These are phyloP conservation scores for Pyrus betulifolia DNA, from an alignment of 306 rosid genomes.

Conservation along the genomic window DNA sequence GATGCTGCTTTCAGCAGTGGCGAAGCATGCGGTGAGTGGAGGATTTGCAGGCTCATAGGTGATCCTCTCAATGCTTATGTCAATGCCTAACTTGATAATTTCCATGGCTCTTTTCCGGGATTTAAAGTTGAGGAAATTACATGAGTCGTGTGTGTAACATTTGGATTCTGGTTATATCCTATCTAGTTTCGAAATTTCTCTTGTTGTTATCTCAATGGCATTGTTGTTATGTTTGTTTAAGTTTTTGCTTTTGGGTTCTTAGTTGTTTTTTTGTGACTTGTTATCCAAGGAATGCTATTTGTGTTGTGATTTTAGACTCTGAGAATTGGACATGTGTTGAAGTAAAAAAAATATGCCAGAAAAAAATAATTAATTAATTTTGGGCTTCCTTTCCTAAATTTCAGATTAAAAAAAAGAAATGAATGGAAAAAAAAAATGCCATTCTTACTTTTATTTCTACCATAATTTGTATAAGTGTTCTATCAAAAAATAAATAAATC, in stretches of 20 bases:
- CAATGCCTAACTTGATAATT: not conserved
- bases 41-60: constrained; percentile 76
- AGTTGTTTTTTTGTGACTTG: not conserved
- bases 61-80: constrained; percentile 57
- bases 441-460: too few species aligned
- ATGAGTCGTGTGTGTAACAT: not conserved
- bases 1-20: constrained; percentile 60
- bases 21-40: constrained; percentile 84
- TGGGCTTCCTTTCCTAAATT: too few species aligned
- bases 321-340: not conserved
- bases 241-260: not conserved
- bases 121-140: not conserved
- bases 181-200: not conserved
- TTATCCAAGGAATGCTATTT: not conserved
- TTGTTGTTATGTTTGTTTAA: not conserved
- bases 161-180: not conserved
- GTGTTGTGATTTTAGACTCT: not conserved
- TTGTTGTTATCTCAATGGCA: not conserved
- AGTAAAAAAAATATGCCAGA: too few species aligned
- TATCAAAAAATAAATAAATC: too few species aligned
- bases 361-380: too few species aligned
- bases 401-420: too few species aligned
- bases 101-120: not conserved
- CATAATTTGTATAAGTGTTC: too few species aligned
- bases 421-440: too few species aligned